Evolutionary conservation across 1,139 yeast species (phyloP).

Genomic region (Zygotorulaspora mrakii): DNA sequence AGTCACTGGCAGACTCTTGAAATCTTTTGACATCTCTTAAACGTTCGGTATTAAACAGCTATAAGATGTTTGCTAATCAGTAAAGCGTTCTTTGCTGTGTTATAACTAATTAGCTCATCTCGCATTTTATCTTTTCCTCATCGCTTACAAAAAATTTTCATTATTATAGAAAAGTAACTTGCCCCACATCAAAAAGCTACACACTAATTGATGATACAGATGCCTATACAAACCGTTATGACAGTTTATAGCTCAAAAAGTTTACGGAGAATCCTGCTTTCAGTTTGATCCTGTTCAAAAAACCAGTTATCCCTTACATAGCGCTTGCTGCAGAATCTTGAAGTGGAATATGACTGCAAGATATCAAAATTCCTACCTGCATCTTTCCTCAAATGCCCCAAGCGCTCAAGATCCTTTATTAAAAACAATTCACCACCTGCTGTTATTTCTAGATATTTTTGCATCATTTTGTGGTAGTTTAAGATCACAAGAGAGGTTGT

Average conservation of each 20-base stretch:
- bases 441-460: slow-evolving; percentile 33
- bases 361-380: slow-evolving; percentile 38
- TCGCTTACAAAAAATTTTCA: slow-evolving; percentile 17
- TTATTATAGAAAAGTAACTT: background rate
- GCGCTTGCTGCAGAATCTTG: slow-evolving; percentile 32
- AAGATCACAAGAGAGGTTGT: slow-evolving; percentile 23
- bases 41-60: background rate
- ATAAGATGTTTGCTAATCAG: background rate
- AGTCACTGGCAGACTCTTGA: slow-evolving; percentile 53
- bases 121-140: slow-evolving; percentile 15
- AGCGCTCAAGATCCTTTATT: slow-evolving; percentile 25
- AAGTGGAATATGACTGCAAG: slow-evolving; percentile 34
- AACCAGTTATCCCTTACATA: slow-evolving; percentile 35
- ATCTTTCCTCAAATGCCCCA: slow-evolving; percentile 16
- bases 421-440: slow-evolving; percentile 32
- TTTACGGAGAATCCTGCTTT: slow-evolving; percentile 35
- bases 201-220: too few relatives aligned
- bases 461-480: slow-evolving; percentile 26
- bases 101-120: slow-evolving; percentile 2
- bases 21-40: slow-evolving; percentile 25
- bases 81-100: background rate
- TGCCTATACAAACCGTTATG: too few relatives aligned
- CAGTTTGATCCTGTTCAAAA: slow-evolving; percentile 21
- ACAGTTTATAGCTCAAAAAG: slow-evolving; percentile 36
- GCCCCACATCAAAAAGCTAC: too few relatives aligned